Evolutionary conservation across 805 yeast genomes (phyloP), one percentile per base, ranked within the genome.

Genomic region (Schwanniomyces pseudopolymorphus): DNA sequence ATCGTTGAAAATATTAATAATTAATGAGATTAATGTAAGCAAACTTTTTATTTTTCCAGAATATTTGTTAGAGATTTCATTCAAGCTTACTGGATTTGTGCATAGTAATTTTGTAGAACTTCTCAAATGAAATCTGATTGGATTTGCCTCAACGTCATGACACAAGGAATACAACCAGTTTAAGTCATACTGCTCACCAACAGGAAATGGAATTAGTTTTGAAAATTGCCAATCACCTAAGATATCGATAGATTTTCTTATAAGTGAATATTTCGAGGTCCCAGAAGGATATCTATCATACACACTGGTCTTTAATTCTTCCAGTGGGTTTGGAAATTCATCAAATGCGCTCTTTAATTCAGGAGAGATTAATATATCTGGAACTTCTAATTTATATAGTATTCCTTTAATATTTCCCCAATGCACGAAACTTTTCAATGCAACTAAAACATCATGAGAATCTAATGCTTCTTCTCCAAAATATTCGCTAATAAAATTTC

Each of bases 371-470:
- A 61, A 58, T 21, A 79, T 50, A 37, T 58, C 64, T 39, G 70
- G 77, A 36, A 63, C 70, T 6, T 67, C 72, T 41, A 79, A 54
- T 49, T 67, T 69, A 52, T 69, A 63, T 28, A 79, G 55, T 13
- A 77, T 63, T 3, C 81, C 81, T 49, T 72, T 70, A 43, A 75
- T 77, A 45, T 76, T 72, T 22, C 79, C 78, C 83, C 83, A 79
- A 57, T 79, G 82, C 16, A 74, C 75, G 51, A 79, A 77, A 27
- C 79, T 74, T 47, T 79, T 70, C 26, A 79, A 58, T 0, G 82
- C 78, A 25, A 70, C 66, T 47, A 75, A 70, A 25, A 77, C 75
- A 36, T 70, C 76, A 0, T 60, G 63, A 40, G 75, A 69, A 7
- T 58, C 58, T 22, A 77, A 50, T 0, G 73, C 69, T 3, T 63